Evolutionary conservation across 352 stramenopile genomes (phyloP).

Genomic region (Pythium aquatile): DNA sequence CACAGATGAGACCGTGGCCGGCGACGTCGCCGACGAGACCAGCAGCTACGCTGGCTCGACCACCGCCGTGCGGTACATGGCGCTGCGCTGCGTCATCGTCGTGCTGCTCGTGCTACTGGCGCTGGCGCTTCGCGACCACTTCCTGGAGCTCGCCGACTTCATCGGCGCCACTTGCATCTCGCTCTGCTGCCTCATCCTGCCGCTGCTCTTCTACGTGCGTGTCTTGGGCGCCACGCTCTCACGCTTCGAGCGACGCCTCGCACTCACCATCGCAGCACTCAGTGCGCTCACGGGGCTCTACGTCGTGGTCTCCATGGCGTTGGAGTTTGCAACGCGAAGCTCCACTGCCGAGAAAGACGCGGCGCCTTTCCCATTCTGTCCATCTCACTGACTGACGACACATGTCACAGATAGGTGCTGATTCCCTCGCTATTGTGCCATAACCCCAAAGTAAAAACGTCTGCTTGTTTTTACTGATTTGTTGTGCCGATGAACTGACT

Average conservation of each 20-base stretch:
- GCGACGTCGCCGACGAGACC: background rate
- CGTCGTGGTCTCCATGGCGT: constrained; percentile 17
- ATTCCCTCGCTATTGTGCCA: background rate
- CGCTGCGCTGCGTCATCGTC: constrained; percentile 22
- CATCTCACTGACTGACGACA: background rate
- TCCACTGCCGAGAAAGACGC: background rate
- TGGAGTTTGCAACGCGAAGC: background rate
- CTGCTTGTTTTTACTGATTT: background rate
- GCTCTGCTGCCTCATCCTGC: constrained; percentile 33
- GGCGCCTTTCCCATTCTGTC: constrained; percentile 17
- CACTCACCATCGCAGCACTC: constrained; percentile 12
- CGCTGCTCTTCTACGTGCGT: constrained; percentile 34
- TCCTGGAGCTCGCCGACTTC: constrained; percentile 34
- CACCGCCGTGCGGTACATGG: constrained; percentile 14
- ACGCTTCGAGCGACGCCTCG: constrained; percentile 15
- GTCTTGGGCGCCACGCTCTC: constrained; percentile 19
- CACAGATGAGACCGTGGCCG: background rate
- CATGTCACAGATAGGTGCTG: background rate
- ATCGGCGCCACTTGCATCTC: constrained; percentile 30
- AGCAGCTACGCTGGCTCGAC: constrained; percentile 3
- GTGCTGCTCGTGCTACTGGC: constrained; percentile 27
- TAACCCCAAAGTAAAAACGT: background rate
- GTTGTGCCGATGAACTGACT: too few species aligned
- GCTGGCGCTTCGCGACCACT: constrained; percentile 24
- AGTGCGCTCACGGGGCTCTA: constrained; percentile 20